These are phyloP conservation scores for Cyberlindnera maclurae DNA, from an alignment of 805 yeast genomes.

Conservation along the genomic window DNA sequence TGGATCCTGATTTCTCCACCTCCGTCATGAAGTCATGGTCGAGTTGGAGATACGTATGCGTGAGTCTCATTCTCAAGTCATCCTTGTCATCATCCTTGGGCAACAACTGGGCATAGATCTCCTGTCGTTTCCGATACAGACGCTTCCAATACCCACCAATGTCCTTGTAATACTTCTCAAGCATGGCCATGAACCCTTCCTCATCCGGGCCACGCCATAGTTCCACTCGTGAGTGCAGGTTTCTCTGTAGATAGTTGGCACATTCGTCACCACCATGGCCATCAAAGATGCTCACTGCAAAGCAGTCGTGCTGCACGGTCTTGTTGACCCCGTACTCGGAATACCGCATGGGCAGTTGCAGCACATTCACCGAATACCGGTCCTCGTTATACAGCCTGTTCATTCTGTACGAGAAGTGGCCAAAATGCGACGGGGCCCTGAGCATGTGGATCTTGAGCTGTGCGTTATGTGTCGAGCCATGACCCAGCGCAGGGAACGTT, in stretches of 20 bases:
- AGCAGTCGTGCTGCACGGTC: constrained; percentile 29
- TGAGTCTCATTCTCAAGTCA: constrained; percentile 54
- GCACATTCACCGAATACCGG: constrained; percentile 56
- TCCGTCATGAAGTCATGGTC: constrained; percentile 51
- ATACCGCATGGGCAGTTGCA: constrained; percentile 35
- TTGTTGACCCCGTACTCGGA: constrained; percentile 21
- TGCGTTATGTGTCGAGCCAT: constrained; percentile 11
- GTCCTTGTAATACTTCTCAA: constrained; percentile 45
- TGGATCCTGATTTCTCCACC: constrained; percentile 45
- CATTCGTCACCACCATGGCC: constrained; percentile 93
- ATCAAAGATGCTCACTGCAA: constrained; percentile 76
- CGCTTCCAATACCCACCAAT: constrained; percentile 83
- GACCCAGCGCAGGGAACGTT: constrained; percentile 14
- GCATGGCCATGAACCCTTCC: constrained; percentile 35
- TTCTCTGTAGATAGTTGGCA: constrained; percentile 47
- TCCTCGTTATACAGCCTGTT: constrained; percentile 81
- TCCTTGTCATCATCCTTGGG: constrained; percentile 30
- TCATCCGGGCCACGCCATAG: constrained; percentile 24
- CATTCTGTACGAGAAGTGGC: constrained; percentile 72
- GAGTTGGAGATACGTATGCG: constrained; percentile 55
- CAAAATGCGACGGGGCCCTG: constrained; percentile 57
- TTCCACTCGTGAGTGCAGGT: constrained; percentile 51
- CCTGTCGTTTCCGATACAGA: constrained; percentile 45
- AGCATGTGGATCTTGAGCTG: constrained; percentile 24
- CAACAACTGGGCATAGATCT: constrained; percentile 28